Conservation (phyloP, 176 grass and related monocot species). For the Pontederia paniculata region DNA sequence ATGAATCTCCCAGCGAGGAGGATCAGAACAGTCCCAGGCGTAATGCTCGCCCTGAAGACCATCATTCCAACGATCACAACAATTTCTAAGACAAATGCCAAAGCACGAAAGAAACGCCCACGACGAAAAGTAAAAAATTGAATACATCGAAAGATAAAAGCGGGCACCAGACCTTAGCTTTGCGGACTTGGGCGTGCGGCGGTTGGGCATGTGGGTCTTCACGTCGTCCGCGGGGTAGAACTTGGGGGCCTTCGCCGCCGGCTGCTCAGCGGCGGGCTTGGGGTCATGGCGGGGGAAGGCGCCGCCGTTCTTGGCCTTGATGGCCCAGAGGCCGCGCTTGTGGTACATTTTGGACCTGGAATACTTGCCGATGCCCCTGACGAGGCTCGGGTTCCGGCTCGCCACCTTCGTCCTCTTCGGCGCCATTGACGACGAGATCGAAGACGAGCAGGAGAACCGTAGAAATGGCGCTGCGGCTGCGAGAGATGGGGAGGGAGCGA, state of each 20-base stretch:
- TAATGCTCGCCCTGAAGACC: conserved; percentile 43
- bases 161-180: conserved; percentile 53
- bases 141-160: too few species aligned
- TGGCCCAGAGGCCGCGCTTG: conserved; percentile 75
- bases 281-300: conserved; percentile 48
- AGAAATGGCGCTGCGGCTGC: conserved; percentile 17
- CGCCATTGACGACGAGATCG: conserved; percentile 12
- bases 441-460: neutral
- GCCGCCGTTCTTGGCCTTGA: conserved; percentile 78
- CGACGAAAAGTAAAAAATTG: too few species aligned
- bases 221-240: conserved; percentile 80
- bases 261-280: conserved; percentile 1
- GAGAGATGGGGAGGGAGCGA: too few species aligned
- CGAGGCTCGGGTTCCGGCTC: conserved; percentile 38
- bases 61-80: neutral
- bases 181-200: conserved; percentile 54
- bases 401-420: conserved; percentile 29
- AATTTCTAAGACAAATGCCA: neutral
- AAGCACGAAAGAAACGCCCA: neutral
- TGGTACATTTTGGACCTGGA: conserved; percentile 65
- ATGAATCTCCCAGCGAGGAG: conserved; percentile 70
- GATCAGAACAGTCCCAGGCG: conserved; percentile 74
- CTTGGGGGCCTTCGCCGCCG: conserved; percentile 36
- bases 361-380: conserved; percentile 44
- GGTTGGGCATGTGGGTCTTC: conserved; percentile 44